Evolutionary conservation across 345 rosid genomes (phyloP).

Genomic region (Gossypium arboreum): DNA sequence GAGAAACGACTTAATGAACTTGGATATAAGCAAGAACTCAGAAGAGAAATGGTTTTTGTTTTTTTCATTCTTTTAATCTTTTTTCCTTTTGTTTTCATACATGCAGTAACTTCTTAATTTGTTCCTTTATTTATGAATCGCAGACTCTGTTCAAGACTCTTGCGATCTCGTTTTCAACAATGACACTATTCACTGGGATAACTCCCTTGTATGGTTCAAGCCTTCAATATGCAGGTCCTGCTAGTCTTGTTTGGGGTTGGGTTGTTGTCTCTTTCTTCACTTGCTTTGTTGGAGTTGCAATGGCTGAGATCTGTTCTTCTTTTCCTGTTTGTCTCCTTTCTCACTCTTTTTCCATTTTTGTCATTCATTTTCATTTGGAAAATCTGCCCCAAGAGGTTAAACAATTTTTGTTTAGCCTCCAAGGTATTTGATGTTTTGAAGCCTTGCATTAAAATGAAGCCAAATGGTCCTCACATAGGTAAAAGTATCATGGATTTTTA

Average conservation of each 20-base stretch:
- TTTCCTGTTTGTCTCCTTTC: conserved; percentile 39
- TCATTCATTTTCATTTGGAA: not conserved
- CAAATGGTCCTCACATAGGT: too few relatives aligned
- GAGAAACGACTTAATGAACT: conserved; percentile 62
- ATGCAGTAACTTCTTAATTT: not conserved
- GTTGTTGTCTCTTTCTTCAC: conserved; percentile 60
- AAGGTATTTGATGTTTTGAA: not conserved
- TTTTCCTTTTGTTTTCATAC: not conserved
- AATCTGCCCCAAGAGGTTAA: not conserved
- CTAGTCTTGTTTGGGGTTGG: conserved; percentile 68
- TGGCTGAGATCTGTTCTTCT: conserved; percentile 72
- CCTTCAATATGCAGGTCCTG: conserved; percentile 56
- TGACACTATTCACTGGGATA: conserved; percentile 63
- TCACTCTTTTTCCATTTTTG: not conserved
- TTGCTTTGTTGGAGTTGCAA: conserved; percentile 54
- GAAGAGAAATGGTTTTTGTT: conserved; percentile 51
- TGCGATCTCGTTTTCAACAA: conserved; percentile 60
- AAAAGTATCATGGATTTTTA: too few relatives aligned
- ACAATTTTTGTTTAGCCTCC: not conserved
- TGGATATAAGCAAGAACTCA: conserved; percentile 60
- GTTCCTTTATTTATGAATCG: not conserved
- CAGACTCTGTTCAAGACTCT: conserved; percentile 60
- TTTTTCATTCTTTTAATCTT: not conserved
- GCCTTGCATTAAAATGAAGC: too few relatives aligned
- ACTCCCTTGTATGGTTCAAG: conserved; percentile 60